Percentiles rank a stretch among this genome's conserved stretches.
These are phyloP conservation scores for Santalum album DNA, from an alignment of 164 flowering plant genomes.

Conservation along the genomic window DNA sequence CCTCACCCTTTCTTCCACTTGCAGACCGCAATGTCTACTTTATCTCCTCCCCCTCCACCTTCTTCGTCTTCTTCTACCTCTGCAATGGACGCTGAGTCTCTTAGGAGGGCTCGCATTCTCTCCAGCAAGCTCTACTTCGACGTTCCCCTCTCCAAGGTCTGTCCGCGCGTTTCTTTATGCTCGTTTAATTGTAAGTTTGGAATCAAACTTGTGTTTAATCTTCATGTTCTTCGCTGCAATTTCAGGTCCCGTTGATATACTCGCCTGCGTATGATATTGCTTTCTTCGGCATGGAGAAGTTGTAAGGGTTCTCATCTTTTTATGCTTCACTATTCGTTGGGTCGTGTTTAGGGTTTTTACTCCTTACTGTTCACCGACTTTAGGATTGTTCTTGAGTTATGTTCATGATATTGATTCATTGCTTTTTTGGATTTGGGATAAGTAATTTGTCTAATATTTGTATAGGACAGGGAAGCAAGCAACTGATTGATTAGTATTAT, in stretches of 20 bases:
- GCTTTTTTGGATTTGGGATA: too few relatives aligned
- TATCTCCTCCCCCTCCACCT: constrained; percentile 5
- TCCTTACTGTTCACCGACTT: not conserved
- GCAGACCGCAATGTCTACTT: constrained; percentile 12
- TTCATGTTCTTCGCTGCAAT: not conserved
- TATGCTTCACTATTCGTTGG: not conserved
- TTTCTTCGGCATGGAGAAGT: constrained; percentile 75
- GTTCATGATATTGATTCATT: too few relatives aligned
- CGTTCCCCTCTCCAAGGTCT: constrained; percentile 55
- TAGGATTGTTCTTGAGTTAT: too few relatives aligned
- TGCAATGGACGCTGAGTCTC: constrained; percentile 22
- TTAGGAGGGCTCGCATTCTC: constrained; percentile 48
- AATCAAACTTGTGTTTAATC: not conserved
- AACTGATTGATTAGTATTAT: not conserved
- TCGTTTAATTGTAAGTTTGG: not conserved
- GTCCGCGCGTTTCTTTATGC: not conserved
- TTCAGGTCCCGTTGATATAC: constrained; percentile 71
- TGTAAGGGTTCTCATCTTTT: constrained; percentile 38
- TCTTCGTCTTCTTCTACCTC: constrained; percentile 18
- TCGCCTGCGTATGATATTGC: constrained; percentile 67
- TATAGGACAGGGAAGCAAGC: not conserved
- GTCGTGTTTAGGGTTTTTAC: not conserved
- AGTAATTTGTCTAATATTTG: not conserved
- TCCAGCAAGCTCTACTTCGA: constrained; percentile 86
- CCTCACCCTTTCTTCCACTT: too few relatives aligned